Conservation (phyloP, 228 moss, liverwort and hornwort species). For the Sphagnum magellanicum region DNA sequence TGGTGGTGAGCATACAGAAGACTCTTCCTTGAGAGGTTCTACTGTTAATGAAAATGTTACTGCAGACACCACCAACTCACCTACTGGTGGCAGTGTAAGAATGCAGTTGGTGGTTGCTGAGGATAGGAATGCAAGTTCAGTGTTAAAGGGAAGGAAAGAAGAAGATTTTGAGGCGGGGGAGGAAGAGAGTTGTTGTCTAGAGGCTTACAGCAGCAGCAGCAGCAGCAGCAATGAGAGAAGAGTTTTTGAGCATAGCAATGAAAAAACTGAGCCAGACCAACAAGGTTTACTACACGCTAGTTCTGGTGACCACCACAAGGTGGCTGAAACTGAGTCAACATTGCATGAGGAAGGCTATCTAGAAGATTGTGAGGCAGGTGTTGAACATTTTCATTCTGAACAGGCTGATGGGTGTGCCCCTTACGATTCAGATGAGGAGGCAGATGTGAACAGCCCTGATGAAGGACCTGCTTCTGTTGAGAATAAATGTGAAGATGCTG, state of each 20-base stretch:
- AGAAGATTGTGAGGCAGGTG: background rate
- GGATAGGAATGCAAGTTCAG: background rate
- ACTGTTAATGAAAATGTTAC: background rate
- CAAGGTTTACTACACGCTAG: background rate
- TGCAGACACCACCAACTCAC: background rate
- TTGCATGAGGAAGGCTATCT: background rate
- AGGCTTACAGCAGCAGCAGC: background rate
- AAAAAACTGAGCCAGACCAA: too few species aligned
- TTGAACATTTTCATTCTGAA: background rate
- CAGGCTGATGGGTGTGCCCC: background rate
- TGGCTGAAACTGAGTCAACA: background rate
- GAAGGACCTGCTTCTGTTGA: background rate
- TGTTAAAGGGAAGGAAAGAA: background rate
- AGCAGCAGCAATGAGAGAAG: background rate
- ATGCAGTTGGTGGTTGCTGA: background rate
- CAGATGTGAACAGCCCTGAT: background rate
- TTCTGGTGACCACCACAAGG: background rate
- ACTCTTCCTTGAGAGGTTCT: background rate
- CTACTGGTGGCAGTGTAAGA: rapidly evolving
- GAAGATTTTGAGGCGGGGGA: background rate
- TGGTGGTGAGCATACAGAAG: constrained; percentile 20
- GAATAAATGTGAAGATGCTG: background rate
- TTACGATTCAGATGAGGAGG: background rate
- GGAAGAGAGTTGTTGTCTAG: background rate
- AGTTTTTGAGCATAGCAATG: background rate